phyloP scores from a whole-genome alignment of 768 basidiomycete species.

The Daedalea quercina region DNA sequence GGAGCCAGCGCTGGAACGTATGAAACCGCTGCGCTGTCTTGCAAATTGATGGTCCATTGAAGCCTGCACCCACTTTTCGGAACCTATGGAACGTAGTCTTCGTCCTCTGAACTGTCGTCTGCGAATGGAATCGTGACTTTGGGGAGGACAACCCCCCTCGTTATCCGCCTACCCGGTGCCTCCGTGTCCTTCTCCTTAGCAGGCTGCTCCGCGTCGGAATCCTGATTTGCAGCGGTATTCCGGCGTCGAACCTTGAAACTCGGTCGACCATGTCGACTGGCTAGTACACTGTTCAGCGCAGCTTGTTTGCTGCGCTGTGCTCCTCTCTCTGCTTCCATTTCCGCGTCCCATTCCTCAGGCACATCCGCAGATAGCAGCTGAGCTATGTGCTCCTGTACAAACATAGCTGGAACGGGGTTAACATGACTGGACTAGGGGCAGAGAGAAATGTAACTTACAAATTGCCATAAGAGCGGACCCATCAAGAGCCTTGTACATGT shows the following conservation, averaged over 20 bases:
- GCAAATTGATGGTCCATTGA: neutral
- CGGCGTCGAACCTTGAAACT: neutral
- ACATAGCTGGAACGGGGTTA: constrained; percentile 47
- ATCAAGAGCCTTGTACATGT: constrained; percentile 74
- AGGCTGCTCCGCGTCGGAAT: neutral
- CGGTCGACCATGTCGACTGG: neutral
- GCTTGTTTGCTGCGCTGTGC: neutral
- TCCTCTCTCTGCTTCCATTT: constrained; percentile 9
- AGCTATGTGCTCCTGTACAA: constrained; percentile 61
- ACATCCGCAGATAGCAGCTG: constrained; percentile 32
- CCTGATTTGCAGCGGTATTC: neutral
- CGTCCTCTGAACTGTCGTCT: neutral
- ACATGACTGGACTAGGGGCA: neutral
- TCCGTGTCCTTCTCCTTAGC: neutral
- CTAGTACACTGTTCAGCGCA: neutral
- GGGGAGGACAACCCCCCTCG: neutral
- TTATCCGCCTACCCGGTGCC: neutral
- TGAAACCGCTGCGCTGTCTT: no score
- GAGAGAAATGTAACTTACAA: constrained; percentile 34
- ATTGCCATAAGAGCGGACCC: constrained; percentile 70
- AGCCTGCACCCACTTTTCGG: neutral
- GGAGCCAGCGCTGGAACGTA: no score
- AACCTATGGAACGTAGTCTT: neutral
- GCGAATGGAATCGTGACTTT: neutral
- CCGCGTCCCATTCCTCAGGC: constrained; percentile 43